These are phyloP conservation scores for Coriaria nepalensis DNA, from an alignment of 306 rosid species.

Conservation along the genomic window DNA sequence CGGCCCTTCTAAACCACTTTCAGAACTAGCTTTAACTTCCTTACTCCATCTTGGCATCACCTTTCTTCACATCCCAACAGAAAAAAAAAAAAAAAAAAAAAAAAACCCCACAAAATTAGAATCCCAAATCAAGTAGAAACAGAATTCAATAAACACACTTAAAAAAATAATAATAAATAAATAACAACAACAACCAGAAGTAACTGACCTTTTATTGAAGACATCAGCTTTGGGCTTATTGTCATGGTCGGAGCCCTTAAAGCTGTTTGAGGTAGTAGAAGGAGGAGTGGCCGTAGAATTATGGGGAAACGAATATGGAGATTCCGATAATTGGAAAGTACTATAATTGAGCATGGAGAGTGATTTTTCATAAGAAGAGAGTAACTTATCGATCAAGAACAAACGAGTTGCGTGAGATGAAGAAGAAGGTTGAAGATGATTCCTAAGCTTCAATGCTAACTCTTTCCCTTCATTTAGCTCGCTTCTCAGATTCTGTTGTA, in stretches of 20 bases:
- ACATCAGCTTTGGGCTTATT: conserved; percentile 24
- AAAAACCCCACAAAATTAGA: not conserved
- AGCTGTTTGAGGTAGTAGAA: conserved; percentile 22
- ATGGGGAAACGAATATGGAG: conserved; percentile 24
- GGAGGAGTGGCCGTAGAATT: no score
- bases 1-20: conserved; percentile 32
- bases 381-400: conserved; percentile 35
- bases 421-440: conserved; percentile 26
- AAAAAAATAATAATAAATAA: not conserved
- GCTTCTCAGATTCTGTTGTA: conserved; percentile 23
- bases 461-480: conserved; percentile 57
- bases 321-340: conserved; percentile 12
- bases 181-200: not conserved
- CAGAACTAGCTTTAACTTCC: conserved; percentile 38
- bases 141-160: no score
- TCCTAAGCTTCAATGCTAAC: conserved; percentile 36
- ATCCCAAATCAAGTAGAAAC: conserved; percentile 6
- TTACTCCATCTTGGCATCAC: conserved; percentile 36
- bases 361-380: conserved; percentile 41
- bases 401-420: conserved; percentile 21
- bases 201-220: conserved; percentile 51
- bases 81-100: conserved; percentile 12
- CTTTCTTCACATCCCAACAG: conserved; percentile 31
- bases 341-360: conserved; percentile 24
- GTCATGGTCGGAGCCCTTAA: conserved; percentile 28